Conservation (phyloP, 2,329 filamentous ascomycete species). For the Pseudopyricularia javanii region DNA sequence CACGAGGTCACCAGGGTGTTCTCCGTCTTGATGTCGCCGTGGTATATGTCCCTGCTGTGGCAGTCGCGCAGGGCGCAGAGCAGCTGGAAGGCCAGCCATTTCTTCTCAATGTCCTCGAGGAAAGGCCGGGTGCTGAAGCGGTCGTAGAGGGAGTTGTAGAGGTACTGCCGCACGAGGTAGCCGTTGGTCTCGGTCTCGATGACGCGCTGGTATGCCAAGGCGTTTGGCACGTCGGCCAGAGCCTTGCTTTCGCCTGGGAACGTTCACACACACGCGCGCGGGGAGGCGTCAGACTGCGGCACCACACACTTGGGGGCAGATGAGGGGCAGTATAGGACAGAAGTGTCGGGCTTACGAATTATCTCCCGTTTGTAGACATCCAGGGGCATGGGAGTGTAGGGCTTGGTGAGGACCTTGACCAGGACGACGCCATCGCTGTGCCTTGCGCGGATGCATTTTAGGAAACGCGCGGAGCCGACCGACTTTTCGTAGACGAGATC, state of each 20-base stretch:
- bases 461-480: conserved; percentile 82
- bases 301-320: too few species aligned
- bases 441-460: conserved; percentile 88
- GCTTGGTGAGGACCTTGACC: conserved; percentile 91
- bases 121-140: conserved; percentile 93
- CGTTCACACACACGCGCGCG: too few species aligned
- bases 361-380: conserved; percentile 68
- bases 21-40: conserved; percentile 97
- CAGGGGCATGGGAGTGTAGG: conserved; percentile 70
- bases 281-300: too few species aligned
- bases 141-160: conserved; percentile 95
- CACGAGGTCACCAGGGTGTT: conserved; percentile 95
- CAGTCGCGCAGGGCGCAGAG: conserved; percentile 87
- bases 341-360: conserved; percentile 52
- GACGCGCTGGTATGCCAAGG: conserved; percentile 77
- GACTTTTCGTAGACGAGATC: conserved; percentile 89
- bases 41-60: conserved; percentile 78
- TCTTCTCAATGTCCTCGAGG: conserved; percentile 94
- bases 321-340: too few species aligned
- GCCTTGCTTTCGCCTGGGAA: conserved; percentile 61
- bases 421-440: conserved; percentile 86
- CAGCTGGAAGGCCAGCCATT: conserved; percentile 94
- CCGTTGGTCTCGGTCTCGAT: conserved; percentile 86
- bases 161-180: conserved; percentile 85
- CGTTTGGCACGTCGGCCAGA: conserved; percentile 78